Conservation (phyloP, 176 grass and related monocot genomes). For the Typha latifolia region DNA sequence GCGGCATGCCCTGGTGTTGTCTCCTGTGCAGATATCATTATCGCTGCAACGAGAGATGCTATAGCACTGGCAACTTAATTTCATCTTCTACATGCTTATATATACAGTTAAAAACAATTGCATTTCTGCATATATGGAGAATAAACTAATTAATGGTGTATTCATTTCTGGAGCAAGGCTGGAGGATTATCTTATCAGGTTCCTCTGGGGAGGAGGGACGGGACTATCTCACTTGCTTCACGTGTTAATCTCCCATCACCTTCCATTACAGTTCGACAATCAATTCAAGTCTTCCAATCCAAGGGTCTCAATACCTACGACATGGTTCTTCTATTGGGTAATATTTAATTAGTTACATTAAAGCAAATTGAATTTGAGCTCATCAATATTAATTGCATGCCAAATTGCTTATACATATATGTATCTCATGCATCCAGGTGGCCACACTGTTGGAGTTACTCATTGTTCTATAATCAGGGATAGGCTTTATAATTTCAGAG, state of each 20-base stretch:
- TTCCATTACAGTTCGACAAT: conserved; percentile 8
- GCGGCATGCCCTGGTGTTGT: conserved; percentile 39
- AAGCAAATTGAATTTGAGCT: too few relatives aligned
- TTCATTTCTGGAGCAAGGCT: conserved; percentile 5
- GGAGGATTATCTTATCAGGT: conserved; percentile 26
- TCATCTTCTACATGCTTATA: not conserved
- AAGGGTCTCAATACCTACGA: conserved; percentile 24
- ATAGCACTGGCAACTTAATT: conserved; percentile 37
- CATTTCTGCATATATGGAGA: too few relatives aligned
- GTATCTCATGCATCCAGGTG: conserved; percentile 19
- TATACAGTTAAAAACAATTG: not conserved
- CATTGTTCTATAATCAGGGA: conserved; percentile 35
- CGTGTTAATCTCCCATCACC: conserved; percentile 21
- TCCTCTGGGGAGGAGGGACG: conserved; percentile 34
- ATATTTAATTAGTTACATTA: not conserved
- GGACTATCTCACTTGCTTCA: not conserved
- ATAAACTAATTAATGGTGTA: not conserved
- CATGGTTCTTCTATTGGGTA: conserved; percentile 36
- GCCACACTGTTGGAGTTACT: conserved; percentile 41
- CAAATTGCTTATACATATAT: not conserved
- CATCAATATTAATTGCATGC: not conserved
- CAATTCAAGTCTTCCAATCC: not conserved
- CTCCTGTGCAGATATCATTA: conserved; percentile 68
- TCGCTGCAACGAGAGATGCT: conserved; percentile 59
- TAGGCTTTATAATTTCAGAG: conserved; percentile 41